Conservation (phyloP, 1,139 yeast species). For the Magnusiomyces suaveolens region DNA sequence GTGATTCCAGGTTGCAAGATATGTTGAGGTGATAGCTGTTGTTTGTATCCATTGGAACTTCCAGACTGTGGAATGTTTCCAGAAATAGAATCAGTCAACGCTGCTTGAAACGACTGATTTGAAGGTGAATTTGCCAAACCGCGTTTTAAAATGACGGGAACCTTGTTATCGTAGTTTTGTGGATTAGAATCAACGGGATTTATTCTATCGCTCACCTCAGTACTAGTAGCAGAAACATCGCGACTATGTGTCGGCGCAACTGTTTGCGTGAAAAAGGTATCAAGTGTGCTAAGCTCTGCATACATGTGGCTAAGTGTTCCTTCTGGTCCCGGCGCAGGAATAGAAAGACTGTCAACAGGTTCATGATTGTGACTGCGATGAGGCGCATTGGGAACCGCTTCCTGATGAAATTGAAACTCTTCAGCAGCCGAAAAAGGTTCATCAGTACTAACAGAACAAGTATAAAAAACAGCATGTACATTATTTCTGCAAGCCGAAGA, state of each 20-base stretch:
- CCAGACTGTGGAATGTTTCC: slow-evolving; percentile 11
- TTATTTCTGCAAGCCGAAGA: slow-evolving; percentile 84
- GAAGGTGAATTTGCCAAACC: slow-evolving; percentile 71
- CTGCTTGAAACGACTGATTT: slow-evolving; percentile 63
- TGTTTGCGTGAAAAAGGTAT: slow-evolving; percentile 81
- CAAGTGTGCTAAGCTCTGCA: slow-evolving; percentile 92
- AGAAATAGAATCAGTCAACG: slow-evolving; percentile 41
- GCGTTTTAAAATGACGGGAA: slow-evolving; percentile 60
- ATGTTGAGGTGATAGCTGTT: not conserved
- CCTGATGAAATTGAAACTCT: slow-evolving; percentile 41
- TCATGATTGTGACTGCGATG: slow-evolving; percentile 15
- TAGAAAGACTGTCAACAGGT: slow-evolving; percentile 21
- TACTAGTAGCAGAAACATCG: slow-evolving; percentile 34
- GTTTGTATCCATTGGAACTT: not conserved
- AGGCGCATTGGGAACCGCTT: slow-evolving; percentile 38
- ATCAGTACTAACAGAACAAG: slow-evolving; percentile 44
- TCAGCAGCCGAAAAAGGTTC: slow-evolving; percentile 21
- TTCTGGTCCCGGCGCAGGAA: slow-evolving; percentile 30
- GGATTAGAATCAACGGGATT: slow-evolving; percentile 62
- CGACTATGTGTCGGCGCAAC: slow-evolving; percentile 27
- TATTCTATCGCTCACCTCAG: slow-evolving; percentile 35
- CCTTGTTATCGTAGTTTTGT: slow-evolving; percentile 69
- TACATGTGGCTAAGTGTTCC: slow-evolving; percentile 87
- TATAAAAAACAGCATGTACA: slow-evolving; percentile 89
- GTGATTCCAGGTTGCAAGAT: not conserved